Conservation (phyloP, 2,329 filamentous ascomycete genomes). For the Clarireedia sp. region DNA sequence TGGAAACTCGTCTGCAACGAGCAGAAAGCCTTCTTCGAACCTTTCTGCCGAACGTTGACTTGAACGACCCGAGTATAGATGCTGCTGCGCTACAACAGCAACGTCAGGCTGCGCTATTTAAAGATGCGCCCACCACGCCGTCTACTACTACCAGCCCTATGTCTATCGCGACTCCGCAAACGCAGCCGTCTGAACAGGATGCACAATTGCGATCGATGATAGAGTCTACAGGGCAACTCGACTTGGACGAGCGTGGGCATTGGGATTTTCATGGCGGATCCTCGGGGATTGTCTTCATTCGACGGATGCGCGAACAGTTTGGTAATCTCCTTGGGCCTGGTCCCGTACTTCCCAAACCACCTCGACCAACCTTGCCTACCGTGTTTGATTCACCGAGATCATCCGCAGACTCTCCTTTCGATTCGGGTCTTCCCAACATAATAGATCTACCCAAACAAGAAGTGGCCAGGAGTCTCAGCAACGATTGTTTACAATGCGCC, state of each 20-base stretch:
- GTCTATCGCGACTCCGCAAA: neutral
- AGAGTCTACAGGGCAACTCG: conserved; percentile 80
- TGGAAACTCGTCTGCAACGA: conserved; percentile 60
- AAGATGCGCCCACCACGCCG: conserved; percentile 33
- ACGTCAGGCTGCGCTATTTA: conserved; percentile 35
- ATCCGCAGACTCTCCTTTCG: conserved; percentile 25
- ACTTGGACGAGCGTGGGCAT: conserved; percentile 82
- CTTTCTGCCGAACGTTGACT: conserved; percentile 57
- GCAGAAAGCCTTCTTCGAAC: conserved; percentile 58
- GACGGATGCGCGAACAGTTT: conserved; percentile 80
- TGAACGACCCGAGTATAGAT: conserved; percentile 80
- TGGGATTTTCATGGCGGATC: conserved; percentile 96
- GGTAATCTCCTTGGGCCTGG: conserved; percentile 63
- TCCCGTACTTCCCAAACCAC: conserved; percentile 48
- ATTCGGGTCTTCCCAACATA: conserved; percentile 24
- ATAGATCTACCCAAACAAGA: conserved; percentile 64
- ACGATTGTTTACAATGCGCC: conserved; percentile 48
- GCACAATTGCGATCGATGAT: conserved; percentile 88
- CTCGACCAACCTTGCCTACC: conserved; percentile 29
- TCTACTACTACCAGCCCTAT: neutral
- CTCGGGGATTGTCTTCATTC: conserved; percentile 82
- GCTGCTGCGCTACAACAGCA: conserved; percentile 56
- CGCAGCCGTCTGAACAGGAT: conserved; percentile 45
- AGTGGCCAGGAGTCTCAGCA: conserved; percentile 44
- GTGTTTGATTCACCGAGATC: conserved; percentile 27